Conservation (phyloP, 2,329 filamentous ascomycete species). For the Xylariaceae sp. region DNA sequence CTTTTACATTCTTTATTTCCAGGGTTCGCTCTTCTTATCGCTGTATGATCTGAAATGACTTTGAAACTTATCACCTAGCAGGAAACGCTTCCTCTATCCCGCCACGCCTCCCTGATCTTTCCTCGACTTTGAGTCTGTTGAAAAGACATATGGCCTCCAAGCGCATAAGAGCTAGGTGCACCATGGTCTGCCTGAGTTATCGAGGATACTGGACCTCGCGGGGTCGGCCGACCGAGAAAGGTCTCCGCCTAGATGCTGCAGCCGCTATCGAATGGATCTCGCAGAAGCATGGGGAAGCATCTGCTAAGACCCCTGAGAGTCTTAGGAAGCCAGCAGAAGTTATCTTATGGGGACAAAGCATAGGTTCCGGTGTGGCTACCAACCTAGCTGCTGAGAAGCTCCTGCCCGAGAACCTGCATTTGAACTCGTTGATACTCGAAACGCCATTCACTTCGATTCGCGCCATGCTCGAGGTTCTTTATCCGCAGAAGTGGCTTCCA, state of each 20-base stretch:
- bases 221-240: conserved; percentile 63
- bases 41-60: conserved; percentile 13
- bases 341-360: conserved; percentile 71
- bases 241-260: conserved; percentile 63
- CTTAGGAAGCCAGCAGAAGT: conserved; percentile 33
- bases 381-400: conserved; percentile 46
- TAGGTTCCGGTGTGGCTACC: conserved; percentile 67
- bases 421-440: conserved; percentile 59
- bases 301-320: conserved; percentile 1
- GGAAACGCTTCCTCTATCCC: conserved; percentile 57
- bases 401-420: conserved; percentile 36
- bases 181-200: conserved; percentile 54
- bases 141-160: conserved; percentile 35
- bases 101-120: conserved; percentile 52
- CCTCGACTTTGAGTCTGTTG: conserved; percentile 45
- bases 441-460: conserved; percentile 69
- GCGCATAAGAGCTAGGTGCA: conserved; percentile 35
- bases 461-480: conserved; percentile 65
- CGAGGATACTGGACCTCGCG: conserved; percentile 74
- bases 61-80: conserved; percentile 31
- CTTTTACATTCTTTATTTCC: conserved; percentile 54
- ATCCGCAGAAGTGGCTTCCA: conserved; percentile 74
- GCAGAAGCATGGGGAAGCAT: conserved; percentile 34
- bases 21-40: conserved; percentile 39
- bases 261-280: conserved; percentile 60